A percentile compares a stretch with the other conserved stretches of the same genome.
Conservation (phyloP, 2,329 filamentous ascomycete genomes). For the Beauveria sp. region DNA sequence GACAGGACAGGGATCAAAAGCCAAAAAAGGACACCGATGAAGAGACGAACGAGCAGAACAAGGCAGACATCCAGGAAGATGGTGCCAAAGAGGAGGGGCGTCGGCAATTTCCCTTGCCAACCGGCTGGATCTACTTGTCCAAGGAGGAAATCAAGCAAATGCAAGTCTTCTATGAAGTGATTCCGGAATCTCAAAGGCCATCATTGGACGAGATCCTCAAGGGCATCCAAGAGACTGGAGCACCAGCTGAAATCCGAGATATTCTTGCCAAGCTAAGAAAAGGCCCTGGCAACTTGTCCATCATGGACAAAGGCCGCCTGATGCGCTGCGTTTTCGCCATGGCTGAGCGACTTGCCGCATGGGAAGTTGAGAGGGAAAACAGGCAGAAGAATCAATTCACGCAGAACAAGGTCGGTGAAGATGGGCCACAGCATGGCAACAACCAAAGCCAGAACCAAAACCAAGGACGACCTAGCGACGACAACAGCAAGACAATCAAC, state of each 20-base stretch:
- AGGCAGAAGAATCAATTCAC: conserved; percentile 17
- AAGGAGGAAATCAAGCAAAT: conserved; percentile 45
- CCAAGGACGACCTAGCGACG: conserved; percentile 16
- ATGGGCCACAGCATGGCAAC: not conserved
- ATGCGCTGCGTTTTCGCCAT: conserved; percentile 30
- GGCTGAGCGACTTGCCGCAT: conserved; percentile 27
- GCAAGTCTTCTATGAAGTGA: conserved; percentile 50
- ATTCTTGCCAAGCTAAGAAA: conserved; percentile 45
- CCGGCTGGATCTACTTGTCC: conserved; percentile 39
- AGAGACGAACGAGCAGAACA: conserved; percentile 16
- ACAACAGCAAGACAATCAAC: conserved; percentile 25
- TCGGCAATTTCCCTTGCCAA: conserved; percentile 27
- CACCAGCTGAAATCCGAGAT: conserved; percentile 60
- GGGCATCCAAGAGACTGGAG: conserved; percentile 58
- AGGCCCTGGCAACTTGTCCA: conserved; percentile 45
- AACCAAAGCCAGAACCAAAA: conserved; percentile 11
- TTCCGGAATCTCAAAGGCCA: conserved; percentile 55
- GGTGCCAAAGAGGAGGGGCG: conserved; percentile 19
- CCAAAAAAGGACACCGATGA: conserved; percentile 20
- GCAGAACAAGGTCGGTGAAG: conserved; percentile 16
- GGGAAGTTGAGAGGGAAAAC: conserved; percentile 17
- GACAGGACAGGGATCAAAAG: conserved; percentile 27
- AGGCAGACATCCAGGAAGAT: conserved; percentile 14
- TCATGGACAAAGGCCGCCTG: conserved; percentile 29
- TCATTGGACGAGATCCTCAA: conserved; percentile 53